Evolutionary conservation across 257 asterid species (phyloP).

Genomic region (Salvia miltiorrhiza): DNA sequence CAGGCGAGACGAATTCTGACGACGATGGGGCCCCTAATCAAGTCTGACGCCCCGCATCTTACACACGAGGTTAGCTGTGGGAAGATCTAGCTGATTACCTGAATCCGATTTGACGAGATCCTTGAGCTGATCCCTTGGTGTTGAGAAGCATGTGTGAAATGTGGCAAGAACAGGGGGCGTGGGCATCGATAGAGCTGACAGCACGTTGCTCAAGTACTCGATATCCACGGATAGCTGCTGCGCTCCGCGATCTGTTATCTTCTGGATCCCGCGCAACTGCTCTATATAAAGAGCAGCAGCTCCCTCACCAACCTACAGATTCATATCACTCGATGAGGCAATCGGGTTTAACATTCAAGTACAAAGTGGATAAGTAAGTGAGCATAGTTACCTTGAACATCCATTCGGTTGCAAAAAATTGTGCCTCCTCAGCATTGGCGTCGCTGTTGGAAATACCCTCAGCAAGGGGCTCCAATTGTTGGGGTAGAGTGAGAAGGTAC

Average conservation of each 20-base stretch:
- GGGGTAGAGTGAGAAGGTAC: conserved; percentile 97
- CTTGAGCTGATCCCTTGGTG: conserved; percentile 79
- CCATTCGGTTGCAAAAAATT: conserved; percentile 97
- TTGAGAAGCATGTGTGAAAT: conserved; percentile 73
- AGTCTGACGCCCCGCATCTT: conserved; percentile 76
- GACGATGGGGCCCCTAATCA: conserved; percentile 36
- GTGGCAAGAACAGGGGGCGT: conserved; percentile 79
- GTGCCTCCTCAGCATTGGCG: conserved; percentile 87
- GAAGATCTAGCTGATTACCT: conserved; percentile 70
- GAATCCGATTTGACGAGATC: conserved; percentile 69
- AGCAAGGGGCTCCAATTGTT: conserved; percentile 94
- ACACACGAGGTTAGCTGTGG: conserved; percentile 87
- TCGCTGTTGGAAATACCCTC: conserved; percentile 82
- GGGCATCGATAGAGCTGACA: conserved; percentile 92
- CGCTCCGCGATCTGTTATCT: conserved; percentile 88
- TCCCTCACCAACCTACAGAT: conserved; percentile 84
- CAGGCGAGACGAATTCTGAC: background rate
- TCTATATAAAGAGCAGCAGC: conserved; percentile 81
- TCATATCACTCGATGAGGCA: background rate
- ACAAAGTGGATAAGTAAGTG: background rate
- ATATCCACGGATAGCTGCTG: conserved; percentile 90
- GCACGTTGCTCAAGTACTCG: conserved; percentile 89
- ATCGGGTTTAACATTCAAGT: background rate
- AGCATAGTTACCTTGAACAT: conserved; percentile 82
- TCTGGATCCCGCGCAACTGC: conserved; percentile 88